Evolutionary conservation across 805 yeast genomes (phyloP).

Genomic region (Spathaspora hagerdaliae): DNA sequence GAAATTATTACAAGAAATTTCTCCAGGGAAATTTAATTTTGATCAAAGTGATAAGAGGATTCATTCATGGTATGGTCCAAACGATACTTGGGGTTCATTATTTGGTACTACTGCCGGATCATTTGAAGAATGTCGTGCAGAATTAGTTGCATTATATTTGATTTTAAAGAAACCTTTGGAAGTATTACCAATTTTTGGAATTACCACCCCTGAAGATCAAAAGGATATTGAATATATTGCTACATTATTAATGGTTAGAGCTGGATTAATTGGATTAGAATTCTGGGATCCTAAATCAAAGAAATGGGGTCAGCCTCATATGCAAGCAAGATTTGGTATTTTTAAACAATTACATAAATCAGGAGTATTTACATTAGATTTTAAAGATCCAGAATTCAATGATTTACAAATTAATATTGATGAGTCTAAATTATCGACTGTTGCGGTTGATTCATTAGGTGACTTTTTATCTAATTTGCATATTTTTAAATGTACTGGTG

Average conservation of each 20-base stretch:
- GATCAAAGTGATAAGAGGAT: constrained; percentile 58
- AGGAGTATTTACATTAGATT: constrained; percentile 56
- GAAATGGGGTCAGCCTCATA: constrained; percentile 94
- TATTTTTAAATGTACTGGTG: constrained; percentile 74
- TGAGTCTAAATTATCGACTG: constrained; percentile 49
- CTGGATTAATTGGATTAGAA: constrained; percentile 79
- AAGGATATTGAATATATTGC: constrained; percentile 63
- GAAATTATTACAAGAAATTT: constrained; percentile 57
- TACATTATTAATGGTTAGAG: constrained; percentile 79
- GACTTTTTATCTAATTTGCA: constrained; percentile 71
- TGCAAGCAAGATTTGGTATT: constrained; percentile 89
- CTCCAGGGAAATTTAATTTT: constrained; percentile 66
- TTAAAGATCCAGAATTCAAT: constrained; percentile 42
- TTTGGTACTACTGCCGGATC: constrained; percentile 83
- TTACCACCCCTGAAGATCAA: constrained; percentile 51
- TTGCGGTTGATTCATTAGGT: constrained; percentile 69
- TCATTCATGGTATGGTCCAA: constrained; percentile 72
- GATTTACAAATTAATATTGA: constrained; percentile 64
- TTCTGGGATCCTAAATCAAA: constrained; percentile 78
- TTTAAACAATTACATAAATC: constrained; percentile 70
- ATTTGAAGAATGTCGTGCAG: constrained; percentile 92
- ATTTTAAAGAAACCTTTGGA: constrained; percentile 58
- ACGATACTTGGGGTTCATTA: constrained; percentile 87
- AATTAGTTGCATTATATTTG: constrained; percentile 79
- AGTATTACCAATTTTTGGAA: constrained; percentile 71